A percentile compares a stretch with the other conserved stretches of the same genome.
phyloP scores from a whole-genome alignment of 148 eudicot species.

The Tetragonia tetragonoides region DNA sequence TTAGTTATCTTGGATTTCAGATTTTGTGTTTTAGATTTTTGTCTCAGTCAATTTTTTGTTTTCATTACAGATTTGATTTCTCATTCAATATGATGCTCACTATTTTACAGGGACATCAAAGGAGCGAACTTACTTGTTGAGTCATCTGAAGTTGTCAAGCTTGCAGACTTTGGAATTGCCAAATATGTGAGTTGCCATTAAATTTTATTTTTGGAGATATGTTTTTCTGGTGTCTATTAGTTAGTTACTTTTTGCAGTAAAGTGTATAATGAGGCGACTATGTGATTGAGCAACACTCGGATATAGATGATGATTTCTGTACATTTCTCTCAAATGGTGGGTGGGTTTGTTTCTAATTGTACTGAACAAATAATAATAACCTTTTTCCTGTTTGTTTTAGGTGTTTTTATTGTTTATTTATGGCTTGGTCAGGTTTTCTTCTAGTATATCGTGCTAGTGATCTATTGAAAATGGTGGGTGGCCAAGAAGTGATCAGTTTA shows the following conservation, averaged over 20 bases:
- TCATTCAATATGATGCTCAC: slow-evolving; percentile 1
- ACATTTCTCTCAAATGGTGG: not conserved
- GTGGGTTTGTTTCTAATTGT: slow-evolving; percentile 15
- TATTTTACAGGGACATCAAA: slow-evolving; percentile 75
- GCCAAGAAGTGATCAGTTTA: too few species aligned
- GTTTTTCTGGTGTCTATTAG: not conserved
- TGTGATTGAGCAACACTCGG: not conserved
- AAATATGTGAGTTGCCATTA: slow-evolving; percentile 65
- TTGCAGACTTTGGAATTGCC: slow-evolving; percentile 98
- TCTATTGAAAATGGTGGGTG: too few species aligned
- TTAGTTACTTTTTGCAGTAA: not conserved
- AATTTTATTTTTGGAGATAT: not conserved
- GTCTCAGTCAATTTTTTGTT: too few species aligned
- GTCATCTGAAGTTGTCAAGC: slow-evolving; percentile 88
- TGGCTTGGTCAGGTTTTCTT: not conserved
- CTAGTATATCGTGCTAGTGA: too few species aligned
- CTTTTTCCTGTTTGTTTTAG: not conserved
- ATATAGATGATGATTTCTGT: not conserved
- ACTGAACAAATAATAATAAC: not conserved
- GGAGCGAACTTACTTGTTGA: slow-evolving; percentile 96
- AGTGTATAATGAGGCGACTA: not conserved
- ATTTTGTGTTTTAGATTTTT: too few species aligned
- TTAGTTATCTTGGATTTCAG: too few species aligned
- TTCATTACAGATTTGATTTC: too few species aligned
- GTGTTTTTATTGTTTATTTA: not conserved